phyloP scores from a whole-genome alignment of 352 stramenopile species.

The Phytophthora nicotianae region DNA sequence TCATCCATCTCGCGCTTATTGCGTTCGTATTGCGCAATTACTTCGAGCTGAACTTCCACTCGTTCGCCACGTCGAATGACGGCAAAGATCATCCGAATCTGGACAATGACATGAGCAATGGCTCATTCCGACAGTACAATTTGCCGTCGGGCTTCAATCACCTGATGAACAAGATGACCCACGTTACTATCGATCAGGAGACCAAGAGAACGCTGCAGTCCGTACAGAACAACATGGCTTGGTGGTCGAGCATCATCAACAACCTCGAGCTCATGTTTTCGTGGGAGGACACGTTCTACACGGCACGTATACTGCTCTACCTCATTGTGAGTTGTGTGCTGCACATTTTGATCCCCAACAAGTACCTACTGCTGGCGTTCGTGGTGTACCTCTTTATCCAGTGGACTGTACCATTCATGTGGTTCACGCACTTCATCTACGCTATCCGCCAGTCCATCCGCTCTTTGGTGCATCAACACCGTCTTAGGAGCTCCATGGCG shows the following conservation, averaged over 20 bases:
- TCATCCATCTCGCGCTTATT: constrained; percentile 81
- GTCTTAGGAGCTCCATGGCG: constrained; percentile 63
- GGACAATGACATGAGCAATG: constrained; percentile 42
- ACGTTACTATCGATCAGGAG: constrained; percentile 84
- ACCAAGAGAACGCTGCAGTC: constrained; percentile 85
- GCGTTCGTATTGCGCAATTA: constrained; percentile 84
- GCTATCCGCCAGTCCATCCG: constrained; percentile 68
- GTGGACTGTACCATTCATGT: constrained; percentile 84
- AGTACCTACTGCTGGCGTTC: constrained; percentile 78
- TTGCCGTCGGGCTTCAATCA: constrained; percentile 85
- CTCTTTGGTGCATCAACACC: constrained; percentile 80
- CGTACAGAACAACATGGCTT: constrained; percentile 90
- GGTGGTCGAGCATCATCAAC: constrained; percentile 86
- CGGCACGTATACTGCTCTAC: constrained; percentile 75
- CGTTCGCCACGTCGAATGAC: constrained; percentile 60
- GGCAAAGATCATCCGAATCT: constrained; percentile 46
- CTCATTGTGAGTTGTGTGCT: constrained; percentile 87
- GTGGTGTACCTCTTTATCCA: constrained; percentile 81
- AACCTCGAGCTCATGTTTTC: constrained; percentile 89
- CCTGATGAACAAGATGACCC: constrained; percentile 91
- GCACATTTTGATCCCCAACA: constrained; percentile 86
- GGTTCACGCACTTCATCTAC: constrained; percentile 68
- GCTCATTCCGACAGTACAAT: constrained; percentile 80
- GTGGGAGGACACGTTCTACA: constrained; percentile 90
- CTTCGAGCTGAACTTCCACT: constrained; percentile 86